These are phyloP conservation scores for Dalbergia cultrata DNA, from an alignment of 306 rosid genomes.

Conservation along the genomic window DNA sequence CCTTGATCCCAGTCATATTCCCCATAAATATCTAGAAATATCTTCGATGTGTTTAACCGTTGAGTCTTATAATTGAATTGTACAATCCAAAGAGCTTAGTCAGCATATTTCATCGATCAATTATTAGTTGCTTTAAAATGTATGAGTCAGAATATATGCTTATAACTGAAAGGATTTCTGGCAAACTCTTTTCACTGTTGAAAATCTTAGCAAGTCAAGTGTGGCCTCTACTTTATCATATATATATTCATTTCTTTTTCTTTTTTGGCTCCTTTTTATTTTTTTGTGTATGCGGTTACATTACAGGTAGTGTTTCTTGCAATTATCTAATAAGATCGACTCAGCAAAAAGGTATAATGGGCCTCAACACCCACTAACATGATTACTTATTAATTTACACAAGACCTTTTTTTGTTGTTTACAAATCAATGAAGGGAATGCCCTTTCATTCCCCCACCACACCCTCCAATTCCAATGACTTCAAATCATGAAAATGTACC, in stretches of 20 bases:
- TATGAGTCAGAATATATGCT: neutral
- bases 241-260: neutral
- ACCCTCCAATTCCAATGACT: constrained; percentile 9
- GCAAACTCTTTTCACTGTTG: neutral
- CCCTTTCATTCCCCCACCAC: constrained; percentile 20
- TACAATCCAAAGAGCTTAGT: neutral
- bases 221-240: constrained; percentile 23
- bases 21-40: constrained; percentile 26
- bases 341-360: constrained; percentile 14
- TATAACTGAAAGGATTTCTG: neutral
- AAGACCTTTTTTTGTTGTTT: constrained; percentile 7
- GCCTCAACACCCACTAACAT: constrained; percentile 10
- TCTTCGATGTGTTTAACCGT: neutral
- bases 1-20: neutral
- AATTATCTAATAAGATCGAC: neutral
- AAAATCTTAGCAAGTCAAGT: constrained; percentile 52
- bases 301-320: neutral
- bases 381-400: constrained; percentile 7
- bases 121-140: constrained; percentile 17
- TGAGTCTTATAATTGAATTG: constrained; percentile 13
- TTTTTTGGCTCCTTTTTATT: neutral
- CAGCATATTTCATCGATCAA: neutral
- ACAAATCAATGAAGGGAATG: constrained; percentile 16
- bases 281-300: neutral
- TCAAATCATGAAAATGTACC: neutral